Conservation (phyloP, 2,329 filamentous ascomycete species). For the Pseudogymnoascus sp. region DNA sequence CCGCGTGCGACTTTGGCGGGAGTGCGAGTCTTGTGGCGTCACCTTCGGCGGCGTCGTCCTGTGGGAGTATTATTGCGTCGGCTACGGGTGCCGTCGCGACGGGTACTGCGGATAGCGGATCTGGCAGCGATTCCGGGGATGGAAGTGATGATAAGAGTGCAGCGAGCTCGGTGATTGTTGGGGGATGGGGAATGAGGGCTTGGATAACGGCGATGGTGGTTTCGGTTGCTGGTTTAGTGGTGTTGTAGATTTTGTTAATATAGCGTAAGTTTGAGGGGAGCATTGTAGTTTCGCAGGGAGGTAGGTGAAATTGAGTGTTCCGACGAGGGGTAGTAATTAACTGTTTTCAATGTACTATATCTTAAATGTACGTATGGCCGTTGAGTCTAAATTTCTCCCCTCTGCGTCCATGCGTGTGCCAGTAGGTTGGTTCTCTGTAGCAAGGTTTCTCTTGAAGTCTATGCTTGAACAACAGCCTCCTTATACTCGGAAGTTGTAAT, state of each 20-base stretch:
- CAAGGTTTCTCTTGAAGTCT: too few relatives aligned
- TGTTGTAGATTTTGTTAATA: neutral
- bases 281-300: neutral
- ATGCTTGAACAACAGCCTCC: too few relatives aligned
- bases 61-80: neutral
- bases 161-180: neutral
- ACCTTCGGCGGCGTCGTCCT: slow-evolving; percentile 45
- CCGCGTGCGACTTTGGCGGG: slow-evolving; percentile 64
- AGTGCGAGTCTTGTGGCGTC: slow-evolving; percentile 46
- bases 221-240: neutral
- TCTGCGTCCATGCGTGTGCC: too few relatives aligned
- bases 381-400: neutral
- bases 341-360: neutral
- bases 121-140: neutral
- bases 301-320: neutral
- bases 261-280: neutral
- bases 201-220: neutral
- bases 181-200: neutral
- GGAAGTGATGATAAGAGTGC: neutral
- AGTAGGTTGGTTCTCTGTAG: too few relatives aligned
- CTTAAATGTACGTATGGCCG: neutral
- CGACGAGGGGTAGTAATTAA: neutral
- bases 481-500: too few relatives aligned
- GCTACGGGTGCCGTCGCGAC: neutral
- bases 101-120: neutral